These are phyloP conservation scores for Aspergillus glaucus DNA, from an alignment of 2,329 filamentous ascomycete species.

Conservation along the genomic window DNA sequence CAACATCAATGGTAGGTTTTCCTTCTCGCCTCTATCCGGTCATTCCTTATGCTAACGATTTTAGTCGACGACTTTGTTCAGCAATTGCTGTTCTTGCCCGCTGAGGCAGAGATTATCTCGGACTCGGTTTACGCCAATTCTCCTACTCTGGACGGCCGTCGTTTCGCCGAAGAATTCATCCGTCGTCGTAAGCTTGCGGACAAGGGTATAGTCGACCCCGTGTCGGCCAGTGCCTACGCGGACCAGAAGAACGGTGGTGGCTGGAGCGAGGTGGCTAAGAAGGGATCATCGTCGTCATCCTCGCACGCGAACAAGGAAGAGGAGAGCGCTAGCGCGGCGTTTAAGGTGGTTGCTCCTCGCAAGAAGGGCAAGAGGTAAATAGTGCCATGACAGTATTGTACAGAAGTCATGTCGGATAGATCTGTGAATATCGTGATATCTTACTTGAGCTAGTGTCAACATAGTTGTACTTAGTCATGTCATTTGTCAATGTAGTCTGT, in stretches of 20 bases:
- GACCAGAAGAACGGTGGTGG: constrained; percentile 56
- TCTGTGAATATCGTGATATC: background rate
- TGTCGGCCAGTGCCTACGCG: constrained; percentile 48
- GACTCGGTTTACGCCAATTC: constrained; percentile 85
- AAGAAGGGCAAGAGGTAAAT: constrained; percentile 77
- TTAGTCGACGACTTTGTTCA: constrained; percentile 75
- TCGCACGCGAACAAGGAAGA: constrained; percentile 39
- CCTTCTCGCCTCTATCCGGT: background rate
- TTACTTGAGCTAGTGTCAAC: too few relatives aligned
- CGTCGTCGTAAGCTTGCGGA: constrained; percentile 89
- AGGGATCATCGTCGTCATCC: constrained; percentile 50
- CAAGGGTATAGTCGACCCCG: constrained; percentile 72
- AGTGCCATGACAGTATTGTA: background rate
- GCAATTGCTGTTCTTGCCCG: constrained; percentile 66
- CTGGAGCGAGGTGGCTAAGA: constrained; percentile 98
- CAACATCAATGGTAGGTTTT: constrained; percentile 57
- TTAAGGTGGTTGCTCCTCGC: constrained; percentile 85
- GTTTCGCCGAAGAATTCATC: constrained; percentile 91
- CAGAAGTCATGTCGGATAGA: background rate
- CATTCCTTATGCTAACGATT: constrained; percentile 26
- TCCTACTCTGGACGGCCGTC: constrained; percentile 82
- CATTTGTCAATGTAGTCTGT: too few relatives aligned
- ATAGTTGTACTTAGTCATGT: too few relatives aligned
- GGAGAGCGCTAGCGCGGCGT: constrained; percentile 51
- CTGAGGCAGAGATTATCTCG: constrained; percentile 74